Evolutionary conservation across 2,329 filamentous ascomycete species (phyloP).

Genomic region (Tolypocladium album): DNA sequence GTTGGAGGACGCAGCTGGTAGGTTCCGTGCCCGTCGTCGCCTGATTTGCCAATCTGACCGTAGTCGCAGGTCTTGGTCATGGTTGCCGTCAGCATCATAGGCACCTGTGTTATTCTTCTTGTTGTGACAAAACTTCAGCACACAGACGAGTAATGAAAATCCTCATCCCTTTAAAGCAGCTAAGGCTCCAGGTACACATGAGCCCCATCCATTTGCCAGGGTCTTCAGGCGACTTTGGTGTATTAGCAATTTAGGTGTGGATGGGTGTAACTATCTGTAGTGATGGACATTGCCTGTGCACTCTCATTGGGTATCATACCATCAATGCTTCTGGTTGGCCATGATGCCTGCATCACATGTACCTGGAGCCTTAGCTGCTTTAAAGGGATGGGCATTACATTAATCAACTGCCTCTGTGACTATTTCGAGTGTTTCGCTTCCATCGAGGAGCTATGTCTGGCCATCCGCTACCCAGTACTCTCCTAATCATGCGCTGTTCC

Average conservation of each 20-base stretch:
- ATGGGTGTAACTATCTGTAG: too few species aligned
- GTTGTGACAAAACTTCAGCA: slow-evolving; percentile 29
- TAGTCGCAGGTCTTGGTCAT: slow-evolving; percentile 44
- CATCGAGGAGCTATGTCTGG: not conserved
- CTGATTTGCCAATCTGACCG: not conserved
- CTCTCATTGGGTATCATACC: too few species aligned
- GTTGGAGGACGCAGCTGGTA: slow-evolving; percentile 84
- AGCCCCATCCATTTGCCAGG: too few species aligned
- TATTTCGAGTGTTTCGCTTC: not conserved
- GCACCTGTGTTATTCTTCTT: slow-evolving; percentile 53
- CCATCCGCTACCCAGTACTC: not conserved
- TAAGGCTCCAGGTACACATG: too few species aligned
- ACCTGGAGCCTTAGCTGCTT: too few species aligned
- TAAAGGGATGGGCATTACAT: too few species aligned
- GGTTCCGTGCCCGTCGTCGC: slow-evolving; percentile 10
- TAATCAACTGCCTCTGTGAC: not conserved
- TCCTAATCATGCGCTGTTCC: not conserved
- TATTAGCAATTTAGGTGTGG: too few species aligned
- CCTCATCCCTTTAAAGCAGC: too few species aligned
- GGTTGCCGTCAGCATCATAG: slow-evolving; percentile 52
- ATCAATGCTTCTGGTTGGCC: too few species aligned
- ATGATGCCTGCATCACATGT: too few species aligned
- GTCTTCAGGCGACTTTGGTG: too few species aligned
- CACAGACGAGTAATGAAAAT: not conserved
- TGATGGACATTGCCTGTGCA: too few species aligned